Conservation (phyloP, 257 asterid species). For the Solanum dulcamara region DNA sequence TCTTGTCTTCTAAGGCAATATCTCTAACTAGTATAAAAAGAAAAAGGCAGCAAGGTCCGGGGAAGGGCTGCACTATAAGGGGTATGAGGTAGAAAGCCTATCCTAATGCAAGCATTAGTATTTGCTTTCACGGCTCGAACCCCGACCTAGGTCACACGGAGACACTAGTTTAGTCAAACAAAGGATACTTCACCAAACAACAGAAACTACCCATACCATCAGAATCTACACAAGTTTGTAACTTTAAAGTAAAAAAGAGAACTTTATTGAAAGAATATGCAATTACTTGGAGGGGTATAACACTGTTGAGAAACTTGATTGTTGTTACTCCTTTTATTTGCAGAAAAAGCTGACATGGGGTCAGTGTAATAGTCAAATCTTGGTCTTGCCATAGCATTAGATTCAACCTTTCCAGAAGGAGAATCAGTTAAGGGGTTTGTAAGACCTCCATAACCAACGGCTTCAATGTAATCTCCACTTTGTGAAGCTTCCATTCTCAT, state of each 20-base stretch:
- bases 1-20: background rate
- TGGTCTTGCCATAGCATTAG: background rate
- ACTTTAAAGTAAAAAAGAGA: background rate
- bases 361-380: constrained; percentile 82
- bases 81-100: background rate
- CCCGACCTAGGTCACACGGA: no score
- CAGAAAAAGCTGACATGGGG: constrained; percentile 73
- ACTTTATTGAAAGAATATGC: background rate
- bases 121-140: background rate
- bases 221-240: background rate
- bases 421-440: constrained; percentile 58
- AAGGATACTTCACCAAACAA: background rate
- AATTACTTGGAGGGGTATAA: constrained; percentile 48
- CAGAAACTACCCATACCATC: background rate
- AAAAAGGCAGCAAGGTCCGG: background rate
- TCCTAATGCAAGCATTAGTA: background rate
- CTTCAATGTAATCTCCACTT: constrained; percentile 11
- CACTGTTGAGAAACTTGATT: constrained; percentile 33
- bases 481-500: constrained; percentile 58
- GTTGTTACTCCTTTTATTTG: background rate
- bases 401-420: constrained; percentile 4
- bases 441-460: constrained; percentile 29
- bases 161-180: background rate
- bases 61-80: no score
- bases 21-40: background rate